Conservation (phyloP, 148 eudicot genomes). For the Heliosperma pusillum region DNA sequence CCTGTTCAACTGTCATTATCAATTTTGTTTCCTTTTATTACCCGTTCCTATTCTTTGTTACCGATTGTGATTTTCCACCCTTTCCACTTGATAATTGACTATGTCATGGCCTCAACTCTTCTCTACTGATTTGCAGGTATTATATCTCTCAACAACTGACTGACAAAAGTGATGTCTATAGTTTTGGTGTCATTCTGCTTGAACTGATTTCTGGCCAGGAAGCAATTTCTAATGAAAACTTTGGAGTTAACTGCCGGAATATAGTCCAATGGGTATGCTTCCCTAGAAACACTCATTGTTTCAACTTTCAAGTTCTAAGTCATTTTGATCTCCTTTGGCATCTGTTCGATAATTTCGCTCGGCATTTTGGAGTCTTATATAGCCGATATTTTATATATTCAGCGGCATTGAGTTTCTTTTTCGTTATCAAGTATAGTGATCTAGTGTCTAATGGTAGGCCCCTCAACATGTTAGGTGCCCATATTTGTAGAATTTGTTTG, state of each 20-base stretch:
- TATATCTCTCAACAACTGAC: constrained; percentile 92
- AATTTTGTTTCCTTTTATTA: not conserved
- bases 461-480: not conserved
- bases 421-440: not conserved
- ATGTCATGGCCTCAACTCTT: constrained; percentile 6
- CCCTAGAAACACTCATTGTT: not conserved
- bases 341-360: not conserved
- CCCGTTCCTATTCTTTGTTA: not conserved
- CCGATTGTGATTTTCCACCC: not conserved
- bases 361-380: not conserved
- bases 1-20: not conserved
- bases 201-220: constrained; percentile 97
- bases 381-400: not conserved
- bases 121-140: constrained; percentile 54
- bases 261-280: constrained; percentile 95
- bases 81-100: not conserved
- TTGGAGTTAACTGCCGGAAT: constrained; percentile 87
- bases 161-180: constrained; percentile 92
- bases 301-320: not conserved
- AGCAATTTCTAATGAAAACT: constrained; percentile 87
- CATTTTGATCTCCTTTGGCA: not conserved
- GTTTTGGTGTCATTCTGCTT: constrained; percentile 93
- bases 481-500: not conserved
- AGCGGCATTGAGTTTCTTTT: not conserved
- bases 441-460: too few relatives aligned